These are phyloP conservation scores for Podaxis sp. DNA, from an alignment of 768 basidiomycete species.

Conservation along the genomic window DNA sequence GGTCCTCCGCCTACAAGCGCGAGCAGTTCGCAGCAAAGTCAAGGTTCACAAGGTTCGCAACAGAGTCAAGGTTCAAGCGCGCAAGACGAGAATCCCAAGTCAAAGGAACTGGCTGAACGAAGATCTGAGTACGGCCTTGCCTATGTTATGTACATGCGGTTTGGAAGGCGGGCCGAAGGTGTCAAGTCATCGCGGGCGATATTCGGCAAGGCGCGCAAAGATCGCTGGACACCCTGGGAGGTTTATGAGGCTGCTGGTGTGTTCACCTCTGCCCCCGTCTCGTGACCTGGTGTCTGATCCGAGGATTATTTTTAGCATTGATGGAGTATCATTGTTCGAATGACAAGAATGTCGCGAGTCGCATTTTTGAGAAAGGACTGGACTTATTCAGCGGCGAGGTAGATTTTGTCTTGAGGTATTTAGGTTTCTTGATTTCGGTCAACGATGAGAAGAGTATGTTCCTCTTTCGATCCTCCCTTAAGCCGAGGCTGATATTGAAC, in stretches of 20 bases:
- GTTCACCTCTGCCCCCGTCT: slow-evolving; percentile 12
- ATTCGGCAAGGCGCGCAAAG: slow-evolving; percentile 81
- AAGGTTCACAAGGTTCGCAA: not conserved
- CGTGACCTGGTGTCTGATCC: slow-evolving; percentile 4
- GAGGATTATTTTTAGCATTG: slow-evolving; percentile 52
- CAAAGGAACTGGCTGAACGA: slow-evolving; percentile 56
- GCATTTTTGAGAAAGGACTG: slow-evolving; percentile 93
- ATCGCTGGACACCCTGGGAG: slow-evolving; percentile 82
- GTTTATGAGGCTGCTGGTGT: slow-evolving; percentile 90
- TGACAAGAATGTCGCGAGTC: slow-evolving; percentile 71
- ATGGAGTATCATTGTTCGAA: slow-evolving; percentile 95
- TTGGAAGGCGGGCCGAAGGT: slow-evolving; percentile 84
- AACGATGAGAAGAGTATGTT: slow-evolving; percentile 92
- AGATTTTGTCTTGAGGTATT: slow-evolving; percentile 85
- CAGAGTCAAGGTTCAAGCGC: slow-evolving; percentile 26
- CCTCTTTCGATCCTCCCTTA: slow-evolving; percentile 4
- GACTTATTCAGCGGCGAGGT: slow-evolving; percentile 80
- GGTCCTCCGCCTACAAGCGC: not conserved
- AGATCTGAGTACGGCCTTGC: slow-evolving; percentile 75
- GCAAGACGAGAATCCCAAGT: slow-evolving; percentile 57
- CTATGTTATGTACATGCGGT: slow-evolving; percentile 92
- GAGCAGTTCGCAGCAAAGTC: slow-evolving; percentile 10
- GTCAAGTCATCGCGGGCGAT: slow-evolving; percentile 74
- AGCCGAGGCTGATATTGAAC: slow-evolving; percentile 13
- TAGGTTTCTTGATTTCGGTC: slow-evolving; percentile 90